These are phyloP conservation scores for Maudiozyma pseudohumilis DNA, from an alignment of 805 yeast genomes.

Conservation along the genomic window DNA sequence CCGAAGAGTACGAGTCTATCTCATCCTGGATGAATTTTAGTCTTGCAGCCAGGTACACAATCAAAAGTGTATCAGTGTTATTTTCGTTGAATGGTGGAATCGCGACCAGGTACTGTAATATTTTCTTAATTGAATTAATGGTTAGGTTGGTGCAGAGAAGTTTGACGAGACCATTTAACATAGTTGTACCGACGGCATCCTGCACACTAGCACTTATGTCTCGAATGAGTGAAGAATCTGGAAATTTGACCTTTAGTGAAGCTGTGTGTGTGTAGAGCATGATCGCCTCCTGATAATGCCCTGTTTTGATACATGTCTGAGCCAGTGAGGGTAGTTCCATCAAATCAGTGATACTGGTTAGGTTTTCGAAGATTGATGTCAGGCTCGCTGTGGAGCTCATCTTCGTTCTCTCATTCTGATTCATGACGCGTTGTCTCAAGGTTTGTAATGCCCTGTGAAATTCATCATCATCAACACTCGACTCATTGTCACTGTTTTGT, in stretches of 20 bases:
- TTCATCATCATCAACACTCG: slow-evolving; percentile 18
- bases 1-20: slow-evolving; percentile 33
- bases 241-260: slow-evolving; percentile 60
- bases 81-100: slow-evolving; percentile 42
- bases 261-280: slow-evolving; percentile 70
- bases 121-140: slow-evolving; percentile 69
- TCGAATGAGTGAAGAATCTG: slow-evolving; percentile 29
- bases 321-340: slow-evolving; percentile 78
- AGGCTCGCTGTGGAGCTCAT: slow-evolving; percentile 11
- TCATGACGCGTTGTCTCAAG: slow-evolving; percentile 13
- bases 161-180: slow-evolving; percentile 63
- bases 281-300: slow-evolving; percentile 81
- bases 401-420: not conserved
- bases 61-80: slow-evolving; percentile 30
- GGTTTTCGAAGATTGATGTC: slow-evolving; percentile 42
- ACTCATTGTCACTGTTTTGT: slow-evolving; percentile 8
- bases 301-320: slow-evolving; percentile 73
- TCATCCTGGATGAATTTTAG: slow-evolving; percentile 57
- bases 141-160: slow-evolving; percentile 66
- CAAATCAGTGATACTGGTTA: slow-evolving; percentile 66
- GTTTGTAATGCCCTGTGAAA: slow-evolving; percentile 24
- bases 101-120: slow-evolving; percentile 63
- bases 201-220: slow-evolving; percentile 19
- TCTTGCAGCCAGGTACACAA: slow-evolving; percentile 59
- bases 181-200: slow-evolving; percentile 33